Base-by-base conservation (phyloP, 805 yeast species). In the Metschnikowia sp. region DNA sequence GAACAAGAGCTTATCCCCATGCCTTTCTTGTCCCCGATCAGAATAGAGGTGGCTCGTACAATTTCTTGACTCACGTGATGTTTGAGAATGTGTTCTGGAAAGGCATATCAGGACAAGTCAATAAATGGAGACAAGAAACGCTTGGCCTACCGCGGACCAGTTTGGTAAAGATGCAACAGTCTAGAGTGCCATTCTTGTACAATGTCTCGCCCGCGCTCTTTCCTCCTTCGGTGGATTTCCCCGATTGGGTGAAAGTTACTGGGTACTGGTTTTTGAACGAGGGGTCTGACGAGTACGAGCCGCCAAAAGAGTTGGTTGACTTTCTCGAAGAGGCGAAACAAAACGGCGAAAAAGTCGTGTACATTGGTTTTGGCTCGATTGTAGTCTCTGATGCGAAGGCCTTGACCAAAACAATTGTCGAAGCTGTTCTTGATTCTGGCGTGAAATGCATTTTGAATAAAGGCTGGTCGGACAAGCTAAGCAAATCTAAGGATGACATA, bases 231-330 rank as follows among this genome's bases (percentile, higher is more conserved):
- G 86, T 90, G 36, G 98, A 92, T 65, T 91, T 86, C 65, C 85
- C 89, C 12, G 97, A 89, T 62, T 92, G 97, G 97, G 80, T 92
- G n/a, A 86, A 78, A 56, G 96, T 91, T 10, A 88, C 97, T 0
- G 98, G 98, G 0, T 92, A 92, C 62, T 92, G 98, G 98, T 88
- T 89, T 57, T 70, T 92, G 56, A 85, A 90, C 58, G 91, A 87
- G 56, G 78, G 78, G 1, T 65, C 66, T 3, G 64, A 63, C 0
- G 60, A 57, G 10, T 88, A 79, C 61, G 61, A 66, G 2, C 95
- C 96, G 3, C 86, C 89, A 1, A 55, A 65, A 8, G 81, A 68
- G 10, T 65, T 92, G 36, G 51, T 66, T 0, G 69, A 71, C 7
- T 92, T 92, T 58, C 81, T 92, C 38, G 58, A 68, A 11, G 63